These are phyloP conservation scores for Starmerella riodocensis DNA, from an alignment of 805 yeast species.

Conservation along the genomic window DNA sequence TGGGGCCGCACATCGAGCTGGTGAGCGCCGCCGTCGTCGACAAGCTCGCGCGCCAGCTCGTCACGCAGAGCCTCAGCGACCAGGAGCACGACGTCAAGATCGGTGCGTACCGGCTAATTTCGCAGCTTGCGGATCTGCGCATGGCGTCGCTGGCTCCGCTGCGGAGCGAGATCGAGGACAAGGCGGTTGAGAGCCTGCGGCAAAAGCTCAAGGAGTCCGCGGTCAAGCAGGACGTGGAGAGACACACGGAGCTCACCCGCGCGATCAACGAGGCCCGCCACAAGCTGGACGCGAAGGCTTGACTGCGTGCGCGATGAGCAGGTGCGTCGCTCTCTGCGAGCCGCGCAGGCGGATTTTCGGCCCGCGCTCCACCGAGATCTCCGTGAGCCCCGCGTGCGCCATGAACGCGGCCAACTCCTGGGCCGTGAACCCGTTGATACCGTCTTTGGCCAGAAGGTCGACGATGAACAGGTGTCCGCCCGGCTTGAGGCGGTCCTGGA, in stretches of 20 bases:
- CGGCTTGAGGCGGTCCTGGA: background rate
- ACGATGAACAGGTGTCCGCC: conserved; percentile 10
- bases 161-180: conserved; percentile 22
- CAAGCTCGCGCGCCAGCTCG: conserved; percentile 32
- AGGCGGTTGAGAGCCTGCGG: conserved; percentile 33
- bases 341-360: conserved; percentile 9
- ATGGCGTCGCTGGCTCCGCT: background rate
- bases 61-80: conserved; percentile 44
- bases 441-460: conserved; percentile 2
- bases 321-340: conserved; percentile 1
- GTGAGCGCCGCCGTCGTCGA: background rate
- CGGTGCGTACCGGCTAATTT: conserved; percentile 37
- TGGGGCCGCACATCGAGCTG: background rate
- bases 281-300: background rate
- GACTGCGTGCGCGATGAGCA: conserved; percentile 3
- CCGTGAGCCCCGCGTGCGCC: conserved; percentile 1
- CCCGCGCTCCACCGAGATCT: conserved; percentile 1
- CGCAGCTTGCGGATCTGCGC: conserved; percentile 25
- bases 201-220: conserved; percentile 46
- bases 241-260: conserved; percentile 2
- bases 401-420: background rate
- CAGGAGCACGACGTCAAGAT: conserved; percentile 52
- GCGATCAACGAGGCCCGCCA: conserved; percentile 1
- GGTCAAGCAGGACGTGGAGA: conserved; percentile 42
- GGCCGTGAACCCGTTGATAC: conserved; percentile 6